These are phyloP conservation scores for Bullera alba DNA, from an alignment of 768 basidiomycete species.

Conservation along the genomic window DNA sequence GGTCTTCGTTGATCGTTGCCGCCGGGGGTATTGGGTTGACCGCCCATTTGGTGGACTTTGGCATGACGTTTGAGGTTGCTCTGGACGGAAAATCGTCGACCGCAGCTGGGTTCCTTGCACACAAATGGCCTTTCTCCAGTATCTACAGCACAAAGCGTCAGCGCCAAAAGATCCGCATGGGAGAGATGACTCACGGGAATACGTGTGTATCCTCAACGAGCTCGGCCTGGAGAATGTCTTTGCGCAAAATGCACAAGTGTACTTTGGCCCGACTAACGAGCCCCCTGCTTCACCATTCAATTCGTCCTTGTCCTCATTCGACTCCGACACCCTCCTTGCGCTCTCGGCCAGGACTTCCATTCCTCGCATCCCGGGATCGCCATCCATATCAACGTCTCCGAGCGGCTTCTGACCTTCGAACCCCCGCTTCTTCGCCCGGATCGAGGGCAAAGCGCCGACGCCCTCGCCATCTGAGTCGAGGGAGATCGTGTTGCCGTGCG, in stretches of 20 bases:
- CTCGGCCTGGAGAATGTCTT: constrained; percentile 43
- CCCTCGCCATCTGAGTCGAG: no score
- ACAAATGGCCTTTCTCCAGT: constrained; percentile 42
- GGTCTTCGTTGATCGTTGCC: background rate
- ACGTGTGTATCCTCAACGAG: constrained; percentile 40
- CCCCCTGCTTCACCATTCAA: background rate
- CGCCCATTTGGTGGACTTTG: constrained; percentile 36
- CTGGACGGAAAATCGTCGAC: constrained; percentile 41
- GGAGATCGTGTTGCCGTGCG: no score
- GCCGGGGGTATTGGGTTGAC: background rate
- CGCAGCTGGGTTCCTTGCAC: constrained; percentile 37
- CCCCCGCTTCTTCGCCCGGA: background rate
- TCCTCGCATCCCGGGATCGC: constrained; percentile 14
- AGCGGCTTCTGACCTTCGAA: background rate
- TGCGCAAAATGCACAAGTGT: constrained; percentile 35
- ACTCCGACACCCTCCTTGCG: constrained; percentile 12
- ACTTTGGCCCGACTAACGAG: constrained; percentile 30
- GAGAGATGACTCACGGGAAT: constrained; percentile 37
- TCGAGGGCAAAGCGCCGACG: no score
- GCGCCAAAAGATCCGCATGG: constrained; percentile 1
- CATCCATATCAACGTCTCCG: background rate
- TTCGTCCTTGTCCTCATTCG: background rate
- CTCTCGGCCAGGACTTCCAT: constrained; percentile 32
- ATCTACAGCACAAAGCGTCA: constrained; percentile 10
- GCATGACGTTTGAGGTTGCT: constrained; percentile 44